Conservation (phyloP, 129 eudicot species). For the Cynara cardunculus region DNA sequence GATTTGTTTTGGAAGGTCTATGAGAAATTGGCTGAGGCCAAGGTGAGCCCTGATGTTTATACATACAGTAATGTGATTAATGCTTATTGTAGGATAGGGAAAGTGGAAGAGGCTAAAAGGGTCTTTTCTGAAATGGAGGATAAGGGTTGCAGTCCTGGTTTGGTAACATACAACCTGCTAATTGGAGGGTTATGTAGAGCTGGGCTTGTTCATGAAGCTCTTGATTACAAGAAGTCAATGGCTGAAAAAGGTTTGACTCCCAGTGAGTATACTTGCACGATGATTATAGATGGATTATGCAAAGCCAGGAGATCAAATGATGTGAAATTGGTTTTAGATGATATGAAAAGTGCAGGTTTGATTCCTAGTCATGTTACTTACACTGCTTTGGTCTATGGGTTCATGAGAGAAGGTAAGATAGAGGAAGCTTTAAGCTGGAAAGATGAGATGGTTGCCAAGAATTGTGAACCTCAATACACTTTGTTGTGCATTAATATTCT, state of each 20-base stretch:
- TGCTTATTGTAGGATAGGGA: conserved; percentile 31
- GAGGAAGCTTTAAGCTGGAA: conserved; percentile 22
- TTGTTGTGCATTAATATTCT: conserved; percentile 48
- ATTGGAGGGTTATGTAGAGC: conserved; percentile 24
- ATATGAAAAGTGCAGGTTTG: conserved; percentile 28
- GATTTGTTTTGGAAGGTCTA: conserved; percentile 40
- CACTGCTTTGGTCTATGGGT: conserved; percentile 9
- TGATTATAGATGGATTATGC: conserved; percentile 31
- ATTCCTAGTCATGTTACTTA: conserved; percentile 13
- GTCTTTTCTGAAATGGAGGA: conserved; percentile 29
- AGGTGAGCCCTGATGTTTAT: conserved; percentile 24
- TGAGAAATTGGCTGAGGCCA: conserved; percentile 15
- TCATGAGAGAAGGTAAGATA: conserved; percentile 19
- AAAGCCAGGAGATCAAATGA: conserved; percentile 18
- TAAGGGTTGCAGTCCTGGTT: conserved; percentile 21
- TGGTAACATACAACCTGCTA: conserved; percentile 15
- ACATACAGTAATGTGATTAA: conserved; percentile 28
- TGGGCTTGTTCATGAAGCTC: conserved; percentile 35
- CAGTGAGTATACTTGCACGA: conserved; percentile 20
- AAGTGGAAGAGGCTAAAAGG: conserved; percentile 33
- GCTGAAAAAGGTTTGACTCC: conserved; percentile 27
- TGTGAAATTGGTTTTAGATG: conserved; percentile 29
- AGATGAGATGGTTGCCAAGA: conserved; percentile 29
- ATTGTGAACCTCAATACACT: conserved; percentile 29
- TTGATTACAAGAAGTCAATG: conserved; percentile 27